These are phyloP conservation scores for Teratosphaeria pseudoeucalypti DNA, from an alignment of 2,329 filamentous ascomycete species.

Conservation along the genomic window DNA sequence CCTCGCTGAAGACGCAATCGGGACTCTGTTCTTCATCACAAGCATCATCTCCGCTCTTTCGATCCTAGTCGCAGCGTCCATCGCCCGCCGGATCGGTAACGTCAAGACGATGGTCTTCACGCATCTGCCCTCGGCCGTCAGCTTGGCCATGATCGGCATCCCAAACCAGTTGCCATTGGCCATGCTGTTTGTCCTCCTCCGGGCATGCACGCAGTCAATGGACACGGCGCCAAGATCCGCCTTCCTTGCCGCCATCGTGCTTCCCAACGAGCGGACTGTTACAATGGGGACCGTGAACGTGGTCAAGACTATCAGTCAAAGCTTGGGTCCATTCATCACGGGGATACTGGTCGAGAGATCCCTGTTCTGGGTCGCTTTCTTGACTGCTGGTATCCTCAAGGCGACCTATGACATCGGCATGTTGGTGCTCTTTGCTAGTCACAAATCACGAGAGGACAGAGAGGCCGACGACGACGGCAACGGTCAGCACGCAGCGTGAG, in stretches of 20 bases:
- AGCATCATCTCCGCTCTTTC: constrained; percentile 30
- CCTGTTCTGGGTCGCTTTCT: constrained; percentile 53
- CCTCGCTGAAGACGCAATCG: constrained; percentile 41
- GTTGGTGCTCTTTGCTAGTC: constrained; percentile 18
- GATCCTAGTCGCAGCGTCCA: constrained; percentile 45
- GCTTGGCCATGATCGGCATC: constrained; percentile 50
- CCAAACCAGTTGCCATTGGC: constrained; percentile 45
- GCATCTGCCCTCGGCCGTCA: constrained; percentile 58
- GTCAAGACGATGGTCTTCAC: constrained; percentile 56
- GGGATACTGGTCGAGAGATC: constrained; percentile 49
- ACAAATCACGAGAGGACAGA: neutral
- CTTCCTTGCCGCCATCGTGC: constrained; percentile 56
- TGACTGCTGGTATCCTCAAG: constrained; percentile 54
- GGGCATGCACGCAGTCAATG: constrained; percentile 56
- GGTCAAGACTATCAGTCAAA: constrained; percentile 55
- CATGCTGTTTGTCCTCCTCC: constrained; percentile 50
- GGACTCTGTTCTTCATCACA: constrained; percentile 42
- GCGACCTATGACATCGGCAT: constrained; percentile 34
- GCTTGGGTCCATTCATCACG: constrained; percentile 52
- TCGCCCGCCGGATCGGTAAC: constrained; percentile 52
- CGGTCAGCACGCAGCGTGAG: neutral
- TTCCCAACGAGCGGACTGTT: constrained; percentile 56
- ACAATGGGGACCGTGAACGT: constrained; percentile 63
- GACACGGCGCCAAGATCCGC: constrained; percentile 60
- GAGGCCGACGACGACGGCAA: neutral